phyloP scores from a whole-genome alignment of 2,329 filamentous ascomycete genomes.

The Xylaria digitata region DNA sequence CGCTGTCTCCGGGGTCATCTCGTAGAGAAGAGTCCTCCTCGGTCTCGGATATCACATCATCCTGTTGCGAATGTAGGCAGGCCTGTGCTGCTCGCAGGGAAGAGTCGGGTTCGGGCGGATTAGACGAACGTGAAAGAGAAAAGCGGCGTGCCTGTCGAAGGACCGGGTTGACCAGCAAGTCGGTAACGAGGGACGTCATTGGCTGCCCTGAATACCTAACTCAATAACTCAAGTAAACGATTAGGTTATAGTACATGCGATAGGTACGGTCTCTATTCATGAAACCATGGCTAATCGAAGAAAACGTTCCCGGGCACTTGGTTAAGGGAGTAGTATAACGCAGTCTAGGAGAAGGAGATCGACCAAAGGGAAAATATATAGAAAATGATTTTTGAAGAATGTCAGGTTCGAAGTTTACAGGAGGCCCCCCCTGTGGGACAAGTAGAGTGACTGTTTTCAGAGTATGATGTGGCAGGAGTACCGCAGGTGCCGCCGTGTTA shows the following conservation, averaged over 20 bases:
- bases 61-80: constrained; percentile 39
- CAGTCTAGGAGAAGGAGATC: constrained; percentile 15
- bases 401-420: constrained; percentile 1
- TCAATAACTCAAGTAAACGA: neutral
- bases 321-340: constrained; percentile 1
- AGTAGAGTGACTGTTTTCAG: constrained; percentile 5
- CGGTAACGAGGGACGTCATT: constrained; percentile 73
- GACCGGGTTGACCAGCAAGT: constrained; percentile 74
- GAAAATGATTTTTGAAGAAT: neutral
- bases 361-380: constrained; percentile 11
- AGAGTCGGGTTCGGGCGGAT: constrained; percentile 51
- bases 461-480: constrained; percentile 9
- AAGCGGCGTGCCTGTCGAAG: constrained; percentile 73
- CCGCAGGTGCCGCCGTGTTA: constrained; percentile 8
- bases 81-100: constrained; percentile 49
- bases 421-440: neutral
- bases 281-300: constrained; percentile 30
- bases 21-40: constrained; percentile 46
- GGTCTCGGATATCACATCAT: constrained; percentile 48
- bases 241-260: constrained; percentile 26
- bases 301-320: constrained; percentile 22
- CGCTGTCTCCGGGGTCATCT: constrained; percentile 43
- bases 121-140: constrained; percentile 60
- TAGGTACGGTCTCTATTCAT: constrained; percentile 41
- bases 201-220: constrained; percentile 25